Percentiles rank a stretch among this genome's conserved stretches.
phyloP scores from a whole-genome alignment of 495 filamentous ascomycete genomes.

The Penicillium cosmopolitanum region DNA sequence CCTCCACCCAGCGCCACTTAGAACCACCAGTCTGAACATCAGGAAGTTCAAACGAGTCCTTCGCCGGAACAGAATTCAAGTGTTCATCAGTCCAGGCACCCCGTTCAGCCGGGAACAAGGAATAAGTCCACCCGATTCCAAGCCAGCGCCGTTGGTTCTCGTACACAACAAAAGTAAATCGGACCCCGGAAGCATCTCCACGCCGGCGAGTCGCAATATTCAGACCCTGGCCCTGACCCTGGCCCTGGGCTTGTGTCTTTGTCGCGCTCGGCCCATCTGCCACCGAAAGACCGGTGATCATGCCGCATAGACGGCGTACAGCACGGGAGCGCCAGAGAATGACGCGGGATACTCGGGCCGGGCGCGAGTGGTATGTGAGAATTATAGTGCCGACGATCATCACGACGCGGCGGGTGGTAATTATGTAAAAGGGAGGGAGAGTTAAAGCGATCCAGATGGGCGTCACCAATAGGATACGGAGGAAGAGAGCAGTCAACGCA shows the following conservation, averaged over 20 bases:
- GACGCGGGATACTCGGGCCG: conserved; percentile 79
- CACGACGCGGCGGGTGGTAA: conserved; percentile 84
- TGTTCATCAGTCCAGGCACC: conserved; percentile 96
- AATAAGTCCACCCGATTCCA: conserved; percentile 92
- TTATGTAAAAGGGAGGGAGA: conserved; percentile 77
- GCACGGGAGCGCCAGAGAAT: conserved; percentile 87
- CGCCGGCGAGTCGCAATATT: conserved; percentile 56
- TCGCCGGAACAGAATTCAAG: conserved; percentile 74
- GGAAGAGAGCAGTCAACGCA: conserved; percentile 86
- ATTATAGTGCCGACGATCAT: conserved; percentile 78
- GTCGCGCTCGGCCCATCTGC: conserved; percentile 39
- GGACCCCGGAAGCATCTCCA: conserved; percentile 70
- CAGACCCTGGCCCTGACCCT: conserved; percentile 48
- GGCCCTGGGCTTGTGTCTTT: conserved; percentile 42
- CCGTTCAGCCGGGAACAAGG: conserved; percentile 85
- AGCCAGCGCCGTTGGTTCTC: conserved; percentile 98
- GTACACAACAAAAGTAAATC: conserved; percentile 93
- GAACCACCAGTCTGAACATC: conserved; percentile 81
- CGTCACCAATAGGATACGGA: conserved; percentile 84
- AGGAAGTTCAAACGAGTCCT: conserved; percentile 83
- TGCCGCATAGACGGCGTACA: conserved; percentile 65
- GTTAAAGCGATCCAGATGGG: conserved; percentile 86
- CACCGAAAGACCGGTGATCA: conserved; percentile 81
- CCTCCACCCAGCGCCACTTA: conserved; percentile 86
- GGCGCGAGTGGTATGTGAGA: conserved; percentile 88